phyloP scores from a whole-genome alignment of 208 protist species.

The Acanthamoeba lenticulata region DNA sequence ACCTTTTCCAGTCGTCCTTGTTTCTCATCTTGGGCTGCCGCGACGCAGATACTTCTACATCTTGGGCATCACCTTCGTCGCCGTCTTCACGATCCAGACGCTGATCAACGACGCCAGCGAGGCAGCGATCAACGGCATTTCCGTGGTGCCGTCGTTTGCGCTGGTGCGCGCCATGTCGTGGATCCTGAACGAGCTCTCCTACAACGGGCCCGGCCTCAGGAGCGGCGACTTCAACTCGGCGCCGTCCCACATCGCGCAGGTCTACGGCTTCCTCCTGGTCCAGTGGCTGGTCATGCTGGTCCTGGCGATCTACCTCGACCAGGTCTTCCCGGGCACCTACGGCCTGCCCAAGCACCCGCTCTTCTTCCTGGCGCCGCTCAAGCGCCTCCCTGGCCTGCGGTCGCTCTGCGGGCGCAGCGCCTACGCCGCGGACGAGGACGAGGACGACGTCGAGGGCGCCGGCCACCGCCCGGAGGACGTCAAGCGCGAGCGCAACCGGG shows the following conservation, averaged over 20 bases:
- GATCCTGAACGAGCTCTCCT: neutral
- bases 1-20: too few relatives aligned
- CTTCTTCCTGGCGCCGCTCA: conserved; percentile 64
- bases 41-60: conserved; percentile 46
- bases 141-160: neutral
- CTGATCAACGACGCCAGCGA: neutral
- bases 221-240: neutral
- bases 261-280: conserved; percentile 9
- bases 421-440: neutral
- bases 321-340: conserved; percentile 47
- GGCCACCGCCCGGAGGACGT: neutral
- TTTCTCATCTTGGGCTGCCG: too few relatives aligned
- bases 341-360: conserved; percentile 53
- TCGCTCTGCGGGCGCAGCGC: neutral
- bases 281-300: conserved; percentile 37
- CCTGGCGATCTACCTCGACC: conserved; percentile 25
- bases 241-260: neutral
- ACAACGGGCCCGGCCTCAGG: conserved; percentile 5
- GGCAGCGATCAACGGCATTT: neutral
- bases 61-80: neutral
- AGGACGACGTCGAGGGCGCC: neutral
- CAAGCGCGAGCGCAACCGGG: neutral
- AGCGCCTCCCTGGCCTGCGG: neutral
- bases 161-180: neutral
- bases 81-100: conserved; percentile 8